Evolutionary conservation across 495 filamentous ascomycete genomes (phyloP).

Genomic region (Aspergillus biplanus): DNA sequence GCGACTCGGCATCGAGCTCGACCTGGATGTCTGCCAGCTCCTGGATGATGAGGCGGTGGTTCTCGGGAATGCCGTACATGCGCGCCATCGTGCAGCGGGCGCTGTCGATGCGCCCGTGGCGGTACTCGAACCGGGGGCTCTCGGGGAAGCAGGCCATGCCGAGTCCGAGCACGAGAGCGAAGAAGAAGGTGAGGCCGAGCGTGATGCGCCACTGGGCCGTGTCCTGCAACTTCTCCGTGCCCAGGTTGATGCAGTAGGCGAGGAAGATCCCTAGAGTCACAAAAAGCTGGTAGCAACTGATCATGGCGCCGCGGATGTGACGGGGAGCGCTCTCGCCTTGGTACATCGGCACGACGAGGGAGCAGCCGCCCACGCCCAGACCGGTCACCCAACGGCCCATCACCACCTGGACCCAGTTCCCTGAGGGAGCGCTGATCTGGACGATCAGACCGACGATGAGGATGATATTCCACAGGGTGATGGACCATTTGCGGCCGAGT

Average conservation of each 20-base stretch:
- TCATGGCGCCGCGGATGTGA: constrained; percentile 68
- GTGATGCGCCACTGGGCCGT: constrained; percentile 76
- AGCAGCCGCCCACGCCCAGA: constrained; percentile 70
- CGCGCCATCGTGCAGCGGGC: constrained; percentile 68
- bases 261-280: constrained; percentile 86
- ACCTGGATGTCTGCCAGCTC: constrained; percentile 69
- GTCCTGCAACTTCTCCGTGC: constrained; percentile 55
- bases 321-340: constrained; percentile 69
- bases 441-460: constrained; percentile 68
- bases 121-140: constrained; percentile 70
- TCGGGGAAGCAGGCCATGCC: constrained; percentile 77
- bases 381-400: constrained; percentile 64
- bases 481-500: constrained; percentile 57
- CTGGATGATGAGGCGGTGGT: constrained; percentile 63
- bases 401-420: constrained; percentile 58
- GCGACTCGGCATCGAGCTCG: constrained; percentile 58
- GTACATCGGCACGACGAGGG: constrained; percentile 73
- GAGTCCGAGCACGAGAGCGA: constrained; percentile 70
- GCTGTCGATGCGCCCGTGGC: constrained; percentile 62
- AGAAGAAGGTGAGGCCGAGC: constrained; percentile 75
- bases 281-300: constrained; percentile 81
- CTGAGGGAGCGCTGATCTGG: constrained; percentile 59
- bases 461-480: constrained; percentile 59
- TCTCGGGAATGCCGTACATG: constrained; percentile 69
- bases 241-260: constrained; percentile 79